phyloP scores from a whole-genome alignment of 2,329 filamentous ascomycete species.

The Xylariaceae sp. region DNA sequence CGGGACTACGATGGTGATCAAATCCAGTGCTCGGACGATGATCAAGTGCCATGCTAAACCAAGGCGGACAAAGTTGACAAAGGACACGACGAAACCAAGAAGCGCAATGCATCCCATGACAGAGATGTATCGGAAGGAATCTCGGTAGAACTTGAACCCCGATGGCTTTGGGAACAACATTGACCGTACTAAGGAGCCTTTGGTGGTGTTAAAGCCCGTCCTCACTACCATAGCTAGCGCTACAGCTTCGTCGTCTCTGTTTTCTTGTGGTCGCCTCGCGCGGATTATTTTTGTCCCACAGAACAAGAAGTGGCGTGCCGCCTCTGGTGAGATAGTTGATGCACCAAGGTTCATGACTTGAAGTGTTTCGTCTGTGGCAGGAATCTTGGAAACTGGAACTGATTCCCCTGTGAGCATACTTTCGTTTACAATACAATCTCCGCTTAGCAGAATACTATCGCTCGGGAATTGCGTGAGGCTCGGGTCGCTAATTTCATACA shows the following conservation, averaged over 20 bases:
- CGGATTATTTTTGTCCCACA: conserved; percentile 95
- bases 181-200: conserved; percentile 91
- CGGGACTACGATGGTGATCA: conserved; percentile 97
- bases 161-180: conserved; percentile 99
- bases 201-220: conserved; percentile 97
- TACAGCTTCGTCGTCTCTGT: conserved; percentile 84
- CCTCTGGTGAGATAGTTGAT: conserved; percentile 79
- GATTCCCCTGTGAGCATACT: conserved; percentile 99
- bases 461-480: conserved; percentile 86
- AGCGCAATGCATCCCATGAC: conserved; percentile 90
- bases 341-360: conserved; percentile 76
- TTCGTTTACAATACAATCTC: conserved; percentile 98
- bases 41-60: conserved; percentile 88
- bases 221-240: conserved; percentile 90
- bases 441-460: conserved; percentile 87
- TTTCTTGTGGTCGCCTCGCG: conserved; percentile 84
- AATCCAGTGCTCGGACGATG: conserved; percentile 86
- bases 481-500: conserved; percentile 96
- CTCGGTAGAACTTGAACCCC: conserved; percentile 97
- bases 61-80: conserved; percentile 90
- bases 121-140: conserved; percentile 96
- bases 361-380: conserved; percentile 82
- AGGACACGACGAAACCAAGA: conserved; percentile 86
- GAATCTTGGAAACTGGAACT: conserved; percentile 91
- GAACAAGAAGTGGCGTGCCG: conserved; percentile 90